Base-by-base conservation (phyloP, 805 yeast genomes). In the Citeromyces matritensis region DNA sequence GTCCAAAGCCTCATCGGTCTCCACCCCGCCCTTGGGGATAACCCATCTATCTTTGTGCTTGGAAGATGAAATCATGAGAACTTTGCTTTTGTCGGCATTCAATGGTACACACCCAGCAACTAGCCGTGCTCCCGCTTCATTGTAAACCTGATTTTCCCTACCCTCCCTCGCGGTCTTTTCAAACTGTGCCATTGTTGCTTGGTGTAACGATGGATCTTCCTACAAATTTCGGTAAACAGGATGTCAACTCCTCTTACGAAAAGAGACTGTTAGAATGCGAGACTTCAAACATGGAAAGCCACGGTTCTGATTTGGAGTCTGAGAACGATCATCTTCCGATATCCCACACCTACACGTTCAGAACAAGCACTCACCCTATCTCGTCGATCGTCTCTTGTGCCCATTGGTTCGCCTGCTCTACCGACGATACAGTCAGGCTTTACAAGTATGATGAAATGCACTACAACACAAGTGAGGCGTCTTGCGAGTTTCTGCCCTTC, bases 11-110 rank as follows among this genome's bases (percentile, higher is more conserved):
- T 83, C 98, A 51, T 91, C 98, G 19, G 49, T 48, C 53, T 91
- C 98, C 26, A 86, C 74, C 2, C 98, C 98, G 23, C 98, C 98
- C 50, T 91, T 91, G 4, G 98, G 98, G 4, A 91, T 52, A 6
- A 91, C 82, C 94, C 95, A 88, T 41, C 64, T 64, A 35, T 71
- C 68, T 27, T 62, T 64, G 39, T 73, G 74, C 5, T 75, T 74
- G 9, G 78, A 62, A 2, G 96, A 82, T 35, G 80, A 67, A 15
- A 91, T 69, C 73, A 91, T 68, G 7, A 91, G 64, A 12, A 88
- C 85, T 42, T 73, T 65, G 19, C 62, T 63, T 34, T 63, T 67
- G 17, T 63, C 58, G 1, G 51, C 48, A 42, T 74, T 71, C 30
- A 88, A 54, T 15, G 88, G 76, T 8, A 91, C 68, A 41, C 95